Evolutionary conservation across 176 grass and related monocot genomes (phyloP).

Genomic region (Stipa capillata): DNA sequence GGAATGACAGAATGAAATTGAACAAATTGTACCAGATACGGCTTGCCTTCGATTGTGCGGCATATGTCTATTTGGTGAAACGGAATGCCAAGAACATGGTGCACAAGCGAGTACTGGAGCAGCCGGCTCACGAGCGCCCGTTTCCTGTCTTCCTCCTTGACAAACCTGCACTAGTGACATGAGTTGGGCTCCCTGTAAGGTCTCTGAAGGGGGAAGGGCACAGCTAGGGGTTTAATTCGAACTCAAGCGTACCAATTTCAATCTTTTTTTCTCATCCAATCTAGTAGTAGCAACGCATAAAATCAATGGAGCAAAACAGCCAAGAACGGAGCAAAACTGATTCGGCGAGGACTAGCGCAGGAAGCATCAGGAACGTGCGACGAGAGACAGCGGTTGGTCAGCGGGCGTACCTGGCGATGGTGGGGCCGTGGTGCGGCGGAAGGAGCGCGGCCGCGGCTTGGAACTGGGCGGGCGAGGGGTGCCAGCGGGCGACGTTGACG

Average conservation of each 20-base stretch:
- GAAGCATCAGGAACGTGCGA: background rate
- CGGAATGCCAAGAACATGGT: constrained; percentile 40
- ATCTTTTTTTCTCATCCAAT: background rate
- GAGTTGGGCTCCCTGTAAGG: background rate
- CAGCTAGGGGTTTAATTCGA: background rate
- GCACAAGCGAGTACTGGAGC: constrained; percentile 60
- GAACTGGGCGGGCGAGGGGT: constrained; percentile 41
- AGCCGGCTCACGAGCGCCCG: constrained; percentile 68
- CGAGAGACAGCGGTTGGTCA: no score
- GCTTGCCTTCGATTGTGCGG: constrained; percentile 64
- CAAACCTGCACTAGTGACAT: constrained; percentile 39
- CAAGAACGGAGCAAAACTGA: no score
- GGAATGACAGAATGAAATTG: background rate
- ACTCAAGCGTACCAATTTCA: background rate
- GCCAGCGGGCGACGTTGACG: constrained; percentile 50
- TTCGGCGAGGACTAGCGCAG: background rate
- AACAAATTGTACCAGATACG: constrained; percentile 51
- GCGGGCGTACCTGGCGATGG: constrained; percentile 35
- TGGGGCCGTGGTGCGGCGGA: constrained; percentile 28
- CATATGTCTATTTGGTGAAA: constrained; percentile 39
- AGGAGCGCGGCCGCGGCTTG: constrained; percentile 33
- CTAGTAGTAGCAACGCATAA: background rate
- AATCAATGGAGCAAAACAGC: background rate
- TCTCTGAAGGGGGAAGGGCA: background rate
- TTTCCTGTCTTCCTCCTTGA: constrained; percentile 71